Evolutionary conservation across 1,284 basidiomycete genomes (phyloP).

Genomic region (Ceratobasidium theobromae): DNA sequence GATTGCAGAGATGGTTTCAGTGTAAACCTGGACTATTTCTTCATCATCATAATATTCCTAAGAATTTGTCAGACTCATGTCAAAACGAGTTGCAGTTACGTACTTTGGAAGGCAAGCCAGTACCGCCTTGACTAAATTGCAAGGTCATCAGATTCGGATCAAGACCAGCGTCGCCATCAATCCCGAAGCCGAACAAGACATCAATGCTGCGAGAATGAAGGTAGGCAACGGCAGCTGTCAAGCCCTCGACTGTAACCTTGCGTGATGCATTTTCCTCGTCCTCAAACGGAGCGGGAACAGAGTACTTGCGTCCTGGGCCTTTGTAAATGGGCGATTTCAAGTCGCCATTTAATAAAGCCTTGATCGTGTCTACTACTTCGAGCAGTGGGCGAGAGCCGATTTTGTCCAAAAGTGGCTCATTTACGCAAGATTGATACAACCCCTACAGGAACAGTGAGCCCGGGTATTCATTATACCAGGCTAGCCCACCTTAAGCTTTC

Average conservation of each 20-base stretch:
- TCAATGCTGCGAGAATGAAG: conserved; percentile 85
- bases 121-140: conserved; percentile 80
- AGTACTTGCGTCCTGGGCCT: conserved; percentile 28
- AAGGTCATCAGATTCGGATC: conserved; percentile 86
- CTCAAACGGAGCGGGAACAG: not conserved
- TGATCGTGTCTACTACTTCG: conserved; percentile 58
- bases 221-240: conserved; percentile 83
- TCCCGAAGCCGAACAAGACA: conserved; percentile 72
- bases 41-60: conserved; percentile 91
- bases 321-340: conserved; percentile 37
- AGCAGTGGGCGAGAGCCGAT: conserved; percentile 64
- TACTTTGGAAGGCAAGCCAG: conserved; percentile 89
- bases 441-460: conserved; percentile 40
- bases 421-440: conserved; percentile 82
- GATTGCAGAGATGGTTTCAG: conserved; percentile 66
- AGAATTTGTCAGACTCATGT: not conserved
- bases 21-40: conserved; percentile 68
- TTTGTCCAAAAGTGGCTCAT: conserved; percentile 65
- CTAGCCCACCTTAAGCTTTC: conserved; percentile 61
- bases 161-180: conserved; percentile 88
- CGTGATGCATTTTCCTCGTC: conserved; percentile 20
- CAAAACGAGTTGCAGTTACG: not conserved
- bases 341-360: conserved; percentile 58
- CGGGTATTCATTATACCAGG: not conserved
- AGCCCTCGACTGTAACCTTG: conserved; percentile 40